Conservation (phyloP, 495 filamentous ascomycete species). For the Penicillium flavigenum region DNA sequence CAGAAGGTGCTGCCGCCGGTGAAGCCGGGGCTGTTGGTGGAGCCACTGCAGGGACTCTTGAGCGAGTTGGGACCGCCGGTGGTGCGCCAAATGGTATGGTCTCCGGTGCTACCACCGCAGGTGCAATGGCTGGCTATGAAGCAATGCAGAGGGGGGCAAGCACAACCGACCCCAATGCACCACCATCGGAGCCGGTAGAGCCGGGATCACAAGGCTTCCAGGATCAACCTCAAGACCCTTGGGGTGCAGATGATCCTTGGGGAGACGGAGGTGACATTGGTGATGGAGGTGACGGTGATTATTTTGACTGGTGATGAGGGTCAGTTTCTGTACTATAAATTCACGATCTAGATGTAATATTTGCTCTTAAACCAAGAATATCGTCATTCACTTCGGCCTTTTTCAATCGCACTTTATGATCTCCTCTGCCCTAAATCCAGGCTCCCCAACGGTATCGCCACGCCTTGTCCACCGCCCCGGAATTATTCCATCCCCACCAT, state of each 20-base stretch:
- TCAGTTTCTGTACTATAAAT: slow-evolving; percentile 19
- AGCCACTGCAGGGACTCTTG: slow-evolving; percentile 36
- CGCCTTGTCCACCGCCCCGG: slow-evolving; percentile 8
- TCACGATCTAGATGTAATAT: not conserved
- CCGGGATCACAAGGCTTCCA: slow-evolving; percentile 23
- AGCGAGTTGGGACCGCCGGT: slow-evolving; percentile 31
- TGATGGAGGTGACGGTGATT: slow-evolving; percentile 39
- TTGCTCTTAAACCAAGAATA: not conserved
- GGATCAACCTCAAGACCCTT: slow-evolving; percentile 37
- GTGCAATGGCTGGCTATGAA: slow-evolving; percentile 62
- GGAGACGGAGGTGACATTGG: slow-evolving; percentile 16
- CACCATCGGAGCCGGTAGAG: slow-evolving; percentile 18
- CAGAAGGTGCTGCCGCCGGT: slow-evolving; percentile 34
- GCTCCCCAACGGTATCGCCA: not conserved
- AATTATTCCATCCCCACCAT: slow-evolving; percentile 16
- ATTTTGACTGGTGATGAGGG: slow-evolving; percentile 35
- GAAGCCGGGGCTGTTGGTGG: slow-evolving; percentile 41
- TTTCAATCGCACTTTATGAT: not conserved
- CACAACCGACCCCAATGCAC: slow-evolving; percentile 20
- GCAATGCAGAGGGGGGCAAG: slow-evolving; percentile 59
- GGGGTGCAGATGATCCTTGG: slow-evolving; percentile 28
- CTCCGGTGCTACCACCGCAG: slow-evolving; percentile 52
- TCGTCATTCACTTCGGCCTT: not conserved
- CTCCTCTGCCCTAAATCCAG: not conserved
- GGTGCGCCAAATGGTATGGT: slow-evolving; percentile 41